These are phyloP conservation scores for Scortechinia acanthostroma DNA, from an alignment of 2,329 filamentous ascomycete genomes.

Conservation along the genomic window DNA sequence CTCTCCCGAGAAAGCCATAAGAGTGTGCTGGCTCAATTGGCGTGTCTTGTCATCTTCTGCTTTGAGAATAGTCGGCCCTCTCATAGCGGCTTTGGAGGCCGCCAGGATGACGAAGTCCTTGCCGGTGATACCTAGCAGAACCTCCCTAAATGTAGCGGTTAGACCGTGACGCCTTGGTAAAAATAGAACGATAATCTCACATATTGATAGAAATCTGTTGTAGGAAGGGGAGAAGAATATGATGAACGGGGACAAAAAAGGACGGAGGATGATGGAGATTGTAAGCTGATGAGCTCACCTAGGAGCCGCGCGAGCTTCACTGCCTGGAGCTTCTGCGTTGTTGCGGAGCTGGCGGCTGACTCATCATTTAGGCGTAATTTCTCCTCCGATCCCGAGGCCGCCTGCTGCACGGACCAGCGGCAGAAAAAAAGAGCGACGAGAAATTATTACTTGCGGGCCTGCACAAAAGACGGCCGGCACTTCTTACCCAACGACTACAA, in stretches of 20 bases:
- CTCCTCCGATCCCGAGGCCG: constrained; percentile 12
- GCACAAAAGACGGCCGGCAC: too few relatives aligned
- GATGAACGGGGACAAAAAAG: neutral
- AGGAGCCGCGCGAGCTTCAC: constrained; percentile 29
- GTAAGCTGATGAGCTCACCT: too few relatives aligned
- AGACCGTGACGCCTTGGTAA: neutral
- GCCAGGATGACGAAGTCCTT: constrained; percentile 99
- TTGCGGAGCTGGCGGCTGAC: constrained; percentile 20
- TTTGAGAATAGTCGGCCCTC: constrained; percentile 93
- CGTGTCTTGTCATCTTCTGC: constrained; percentile 93
- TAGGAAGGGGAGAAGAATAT: neutral
- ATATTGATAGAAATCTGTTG: too few relatives aligned
- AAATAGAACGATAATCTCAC: neutral
- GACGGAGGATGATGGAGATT: neutral
- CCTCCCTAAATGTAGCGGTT: constrained; percentile 69
- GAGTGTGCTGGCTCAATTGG: constrained; percentile 81
- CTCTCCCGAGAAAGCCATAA: constrained; percentile 94
- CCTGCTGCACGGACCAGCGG: constrained; percentile 16
- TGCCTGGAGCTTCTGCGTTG: constrained; percentile 20
- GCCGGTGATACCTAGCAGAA: constrained; percentile 93
- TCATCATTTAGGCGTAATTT: constrained; percentile 19
- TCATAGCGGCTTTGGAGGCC: constrained; percentile 95
- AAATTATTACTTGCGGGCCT: too few relatives aligned
- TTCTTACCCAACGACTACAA: too few relatives aligned
- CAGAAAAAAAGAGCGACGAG: too few relatives aligned